Conservation (phyloP, 2,329 filamentous ascomycete species). For the Fusarium musae region DNA sequence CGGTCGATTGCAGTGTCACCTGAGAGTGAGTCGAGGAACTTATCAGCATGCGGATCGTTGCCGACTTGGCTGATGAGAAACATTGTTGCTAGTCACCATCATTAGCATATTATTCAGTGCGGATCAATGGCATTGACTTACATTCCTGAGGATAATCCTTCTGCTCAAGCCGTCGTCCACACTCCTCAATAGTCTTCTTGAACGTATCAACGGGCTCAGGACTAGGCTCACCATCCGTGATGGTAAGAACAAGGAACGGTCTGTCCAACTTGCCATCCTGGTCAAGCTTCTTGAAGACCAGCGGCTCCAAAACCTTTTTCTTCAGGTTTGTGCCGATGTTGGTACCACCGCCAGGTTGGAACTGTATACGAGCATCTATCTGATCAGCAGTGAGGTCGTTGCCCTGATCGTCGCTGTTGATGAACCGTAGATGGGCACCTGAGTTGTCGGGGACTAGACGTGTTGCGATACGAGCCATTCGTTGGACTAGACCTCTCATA, state of each 20-base stretch:
- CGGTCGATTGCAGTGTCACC: not conserved
- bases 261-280: not conserved
- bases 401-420: not conserved
- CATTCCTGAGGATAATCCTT: not conserved
- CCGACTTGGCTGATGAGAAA: not conserved
- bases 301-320: not conserved
- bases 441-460: not conserved
- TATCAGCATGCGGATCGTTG: not conserved
- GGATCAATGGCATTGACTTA: fast-evolving
- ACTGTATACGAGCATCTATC: not conserved
- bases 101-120: fast-evolving
- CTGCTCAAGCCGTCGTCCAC: not conserved
- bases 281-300: not conserved
- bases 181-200: not conserved
- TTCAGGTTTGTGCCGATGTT: not conserved
- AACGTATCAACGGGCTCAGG: not conserved
- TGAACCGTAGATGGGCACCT: not conserved
- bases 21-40: not conserved
- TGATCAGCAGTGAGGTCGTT: not conserved
- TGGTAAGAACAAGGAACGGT: not conserved
- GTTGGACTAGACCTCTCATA: not conserved
- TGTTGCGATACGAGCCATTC: not conserved
- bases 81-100: not conserved
- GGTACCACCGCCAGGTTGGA: not conserved
- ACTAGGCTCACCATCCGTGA: not conserved